phyloP scores from a whole-genome alignment of 2,329 filamentous ascomycete species.

The Aspergillus cejpii region DNA sequence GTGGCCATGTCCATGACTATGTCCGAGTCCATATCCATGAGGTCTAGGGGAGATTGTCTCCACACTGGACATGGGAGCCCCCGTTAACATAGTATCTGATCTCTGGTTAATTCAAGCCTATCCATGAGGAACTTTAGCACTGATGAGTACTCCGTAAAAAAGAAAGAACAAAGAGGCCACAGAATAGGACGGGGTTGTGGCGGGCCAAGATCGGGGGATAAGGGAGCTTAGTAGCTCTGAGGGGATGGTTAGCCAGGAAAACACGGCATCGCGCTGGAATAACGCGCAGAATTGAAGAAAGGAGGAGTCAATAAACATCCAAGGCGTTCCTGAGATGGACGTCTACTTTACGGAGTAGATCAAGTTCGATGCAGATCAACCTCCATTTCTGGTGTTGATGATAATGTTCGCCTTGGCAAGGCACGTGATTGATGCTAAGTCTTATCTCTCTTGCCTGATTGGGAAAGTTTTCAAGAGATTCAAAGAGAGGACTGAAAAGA shows the following conservation, averaged over 20 bases:
- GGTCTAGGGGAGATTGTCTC: constrained; percentile 22
- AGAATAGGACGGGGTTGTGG: constrained; percentile 4
- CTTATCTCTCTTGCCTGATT: too few relatives aligned
- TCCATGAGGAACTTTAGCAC: constrained; percentile 3
- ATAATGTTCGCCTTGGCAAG: neutral
- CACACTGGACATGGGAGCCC: constrained; percentile 25
- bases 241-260: constrained; percentile 9
- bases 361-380: neutral
- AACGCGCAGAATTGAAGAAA: neutral
- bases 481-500: too few relatives aligned
- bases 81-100: constrained; percentile 30
- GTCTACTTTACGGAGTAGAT: neutral
- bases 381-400: neutral
- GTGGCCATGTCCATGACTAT: constrained; percentile 30
- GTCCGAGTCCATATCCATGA: constrained; percentile 24
- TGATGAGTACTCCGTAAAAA: constrained; percentile 4
- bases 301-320: neutral
- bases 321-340: neutral
- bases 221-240: constrained; percentile 19
- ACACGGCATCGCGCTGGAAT: constrained; percentile 18
- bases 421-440: constrained; percentile 4
- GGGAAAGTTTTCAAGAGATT: neutral
- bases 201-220: constrained; percentile 7
- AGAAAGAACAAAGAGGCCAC: constrained; percentile 10
- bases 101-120: constrained; percentile 7